Evolutionary conservation across 2,329 filamentous ascomycete species (phyloP), one percentile per base, ranked within the genome.

Genomic region (Fusarium austroafricanum): DNA sequence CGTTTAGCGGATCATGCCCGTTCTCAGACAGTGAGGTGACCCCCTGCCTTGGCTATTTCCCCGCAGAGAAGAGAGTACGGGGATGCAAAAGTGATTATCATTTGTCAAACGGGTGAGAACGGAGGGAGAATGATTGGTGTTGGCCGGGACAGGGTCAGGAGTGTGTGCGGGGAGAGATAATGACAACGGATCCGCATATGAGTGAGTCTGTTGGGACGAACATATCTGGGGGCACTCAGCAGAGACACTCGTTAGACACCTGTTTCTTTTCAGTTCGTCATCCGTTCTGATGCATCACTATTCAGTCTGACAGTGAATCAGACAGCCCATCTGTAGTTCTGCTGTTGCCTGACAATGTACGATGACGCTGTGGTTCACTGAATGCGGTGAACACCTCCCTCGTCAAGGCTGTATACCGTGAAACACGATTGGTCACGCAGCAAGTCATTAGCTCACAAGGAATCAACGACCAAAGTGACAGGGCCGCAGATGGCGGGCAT

Each of bases 1-100:
- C 50, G 10, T 40, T 38, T 18, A 43, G 49, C 50, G 51, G 37
- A 65, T 65, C 61, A 59, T 59, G 60, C 29, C 61, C 53, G 35
- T 46, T 45, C 6, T 20, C 8, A 42, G 53, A 60, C 37, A 38
- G 15, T 65, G 65, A 66, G 69, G 20, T 44, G 43, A 45, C 50
- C 31, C 35, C 44, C 44, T 46, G 54, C 52, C 65, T 58, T 67
- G 67, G 2, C 37, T 39, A 10, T 55, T 60, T 55, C 59, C 65
- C 46, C 54, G 52, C 52, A 56, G 33, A 29, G 42, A 26, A 45
- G 35, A 39, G 17, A 31, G 20, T 59, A 59, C 45, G 57, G 57
- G 43, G 54, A 23, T 43, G 26, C 17, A 46, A 38, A 55, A 42
- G 33, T 33, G 28, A 39, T 38, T 45, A 35, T 58, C 23, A 58